Base-by-base conservation (phyloP, 2,329 filamentous ascomycete genomes). In the Ophiostoma pallidulum region DNA sequence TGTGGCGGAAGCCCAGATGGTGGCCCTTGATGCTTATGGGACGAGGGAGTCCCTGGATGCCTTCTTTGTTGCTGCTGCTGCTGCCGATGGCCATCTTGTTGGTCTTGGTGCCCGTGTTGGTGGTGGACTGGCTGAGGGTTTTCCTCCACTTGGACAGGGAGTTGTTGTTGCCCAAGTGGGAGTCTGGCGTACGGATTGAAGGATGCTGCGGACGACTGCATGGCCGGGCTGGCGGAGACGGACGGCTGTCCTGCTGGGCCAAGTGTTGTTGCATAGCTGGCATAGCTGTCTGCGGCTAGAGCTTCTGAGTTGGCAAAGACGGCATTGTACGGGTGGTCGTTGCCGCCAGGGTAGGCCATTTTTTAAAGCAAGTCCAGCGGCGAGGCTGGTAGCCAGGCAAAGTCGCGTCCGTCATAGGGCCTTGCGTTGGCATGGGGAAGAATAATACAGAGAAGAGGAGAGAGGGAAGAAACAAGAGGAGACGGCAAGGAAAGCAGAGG, bases 321-420 rank as follows among this genome's bases (percentile, higher is more conserved):
- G 18, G 28, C 19, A n/a, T 16, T 18, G 19, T 14, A 24, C 6
- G 26, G 20, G n/a, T 29, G 8, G 4, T n/a, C 35, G 29, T 45
- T 31, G 28, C n/a, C n/a, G n/a, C 41, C 28, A 14, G 20, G 32
- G n/a, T 38, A n/a, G 10, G 18, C 45, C 49, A 51, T 51, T 29
- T 41, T 45, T 7, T 26, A 19, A 18, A 39, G 12, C 26, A 32
- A 36, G 33, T 41, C 49, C 49, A 39, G 49, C 45, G 18, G 29
- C 20, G 28, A 29, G 45, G 45, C 49, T 45, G 41, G 41, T 18
- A 44, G 49, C 45, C 45, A 26, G 33, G 31, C 13, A 33, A 37
- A 31, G 36, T 29, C 40, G 22, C 24, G 45, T 35, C 40, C 44
- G 48, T 44, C 48, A 50, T 47, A 50, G n/a, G 38, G 43, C 13